Evolutionary conservation across 495 filamentous ascomycete species (phyloP).

Genomic region (Trichoderma erinaceum): DNA sequence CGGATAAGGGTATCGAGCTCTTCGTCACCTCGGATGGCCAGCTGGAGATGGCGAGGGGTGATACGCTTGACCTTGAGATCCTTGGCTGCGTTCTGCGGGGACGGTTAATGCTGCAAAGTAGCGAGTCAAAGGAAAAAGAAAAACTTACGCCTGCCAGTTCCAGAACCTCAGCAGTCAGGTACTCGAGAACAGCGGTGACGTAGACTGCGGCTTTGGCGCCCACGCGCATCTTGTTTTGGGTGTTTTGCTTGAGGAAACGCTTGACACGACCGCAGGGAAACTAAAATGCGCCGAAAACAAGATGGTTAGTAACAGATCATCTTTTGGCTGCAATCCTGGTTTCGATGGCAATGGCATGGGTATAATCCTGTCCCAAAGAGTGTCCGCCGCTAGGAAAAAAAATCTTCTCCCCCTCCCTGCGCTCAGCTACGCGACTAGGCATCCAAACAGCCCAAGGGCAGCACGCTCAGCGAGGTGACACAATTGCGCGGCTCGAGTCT

Average conservation of each 20-base stretch:
- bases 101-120: conserved; percentile 9
- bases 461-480: not conserved
- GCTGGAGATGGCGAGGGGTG: conserved; percentile 94
- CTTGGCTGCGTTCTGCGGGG: conserved; percentile 79
- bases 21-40: conserved; percentile 97
- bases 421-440: conserved; percentile 8
- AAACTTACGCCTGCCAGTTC: conserved; percentile 78
- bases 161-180: conserved; percentile 96
- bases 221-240: conserved; percentile 99
- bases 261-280: conserved; percentile 99
- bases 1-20: conserved; percentile 96
- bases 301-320: not conserved
- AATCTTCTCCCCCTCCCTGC: conserved; percentile 7
- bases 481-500: conserved; percentile 1
- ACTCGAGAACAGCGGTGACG: conserved; percentile 96
- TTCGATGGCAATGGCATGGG: not conserved
- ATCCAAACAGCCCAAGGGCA: not conserved
- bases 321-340: not conserved
- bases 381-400: not conserved
- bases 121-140: conserved; percentile 15
- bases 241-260: conserved; percentile 98
- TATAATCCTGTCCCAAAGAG: not conserved
- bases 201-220: conserved; percentile 98
- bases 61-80: conserved; percentile 99
- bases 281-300: conserved; percentile 38